Evolutionary conservation across 2,329 filamentous ascomycete genomes (phyloP), one percentile per base, ranked within the genome.

Genomic region (Alternaria gaisen): DNA sequence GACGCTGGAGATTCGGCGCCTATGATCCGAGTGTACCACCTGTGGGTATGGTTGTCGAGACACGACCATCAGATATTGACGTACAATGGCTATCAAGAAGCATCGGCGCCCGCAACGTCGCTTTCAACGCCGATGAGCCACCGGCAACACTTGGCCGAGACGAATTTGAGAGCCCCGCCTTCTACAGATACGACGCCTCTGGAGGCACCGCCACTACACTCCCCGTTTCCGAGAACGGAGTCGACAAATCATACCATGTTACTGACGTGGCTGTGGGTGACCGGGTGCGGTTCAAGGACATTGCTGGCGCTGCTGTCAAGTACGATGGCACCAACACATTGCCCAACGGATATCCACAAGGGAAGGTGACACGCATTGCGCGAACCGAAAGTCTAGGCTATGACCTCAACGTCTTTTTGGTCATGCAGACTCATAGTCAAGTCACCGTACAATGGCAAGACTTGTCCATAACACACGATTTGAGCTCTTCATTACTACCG

Each of bases 401-500:
- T 69, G 86, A 89, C 65, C 73, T 88, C 64, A 88, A 89, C 61
- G 80, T 87, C 3, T 87, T 84, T 65, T 80, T 83, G 12, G 78
- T 88, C 53, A 77, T 83, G 52, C 79, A 79, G 32, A 84, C 83
- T 11, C 78, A 77, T 20, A 85, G 85, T 3, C 75, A 77, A n/a
- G 83, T 83, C 12, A 83, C 78, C 1, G 83, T 89, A 5, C 82
- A 84, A 61, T 89, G 87, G 87, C 86, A 88, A 67, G 85, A 89
- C 68, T 79, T 84, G 16, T 81, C 80, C 9, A 76, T 83, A 30
- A 85, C 84, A 0, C 77, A 79, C 28, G 80, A 86, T 41, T 53
- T 72, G 12, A 81, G 82, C 42, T 80, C 79, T 9, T 71, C 78
- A 7, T 67, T 89, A 4, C 75, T 85, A 4, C 83, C 83, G 1